phyloP scores from a whole-genome alignment of 108 stramenopile species.

The Cyclotella atomus region DNA sequence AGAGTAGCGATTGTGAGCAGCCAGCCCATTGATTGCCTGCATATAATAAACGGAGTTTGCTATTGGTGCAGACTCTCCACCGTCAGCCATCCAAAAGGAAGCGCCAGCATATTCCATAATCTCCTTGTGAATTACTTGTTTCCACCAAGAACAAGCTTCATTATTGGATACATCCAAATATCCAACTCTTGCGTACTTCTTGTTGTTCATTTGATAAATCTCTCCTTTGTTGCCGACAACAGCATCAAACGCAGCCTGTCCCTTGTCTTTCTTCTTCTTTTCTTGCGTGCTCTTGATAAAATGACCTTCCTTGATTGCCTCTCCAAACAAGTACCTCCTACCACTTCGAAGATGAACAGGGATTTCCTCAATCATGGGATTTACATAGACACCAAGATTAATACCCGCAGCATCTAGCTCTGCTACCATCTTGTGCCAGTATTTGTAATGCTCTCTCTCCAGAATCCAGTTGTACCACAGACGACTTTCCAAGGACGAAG shows the following conservation, averaged over 20 bases:
- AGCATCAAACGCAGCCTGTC: neutral
- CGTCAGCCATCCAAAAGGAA: slow-evolving; percentile 59
- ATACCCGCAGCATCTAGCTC: slow-evolving; percentile 37
- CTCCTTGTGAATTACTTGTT: slow-evolving; percentile 36
- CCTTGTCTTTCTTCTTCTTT: slow-evolving; percentile 7
- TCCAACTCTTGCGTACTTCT: slow-evolving; percentile 12
- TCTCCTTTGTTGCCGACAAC: neutral
- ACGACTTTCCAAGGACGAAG: slow-evolving; percentile 6
- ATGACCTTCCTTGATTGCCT: slow-evolving; percentile 33
- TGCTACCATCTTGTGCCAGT: slow-evolving; percentile 43
- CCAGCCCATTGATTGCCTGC: slow-evolving; percentile 16
- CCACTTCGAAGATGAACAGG: slow-evolving; percentile 47
- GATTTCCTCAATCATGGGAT: slow-evolving; percentile 54
- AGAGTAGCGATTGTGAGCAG: slow-evolving; percentile 47
- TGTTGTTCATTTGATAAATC: slow-evolving; percentile 15
- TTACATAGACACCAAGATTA: slow-evolving; percentile 47
- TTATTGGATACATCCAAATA: slow-evolving; percentile 46
- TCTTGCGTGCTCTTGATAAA: slow-evolving; percentile 17
- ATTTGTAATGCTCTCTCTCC: slow-evolving; percentile 45
- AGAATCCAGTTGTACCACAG: slow-evolving; percentile 61
- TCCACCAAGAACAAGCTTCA: slow-evolving; percentile 48
- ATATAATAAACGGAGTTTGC: slow-evolving; percentile 22
- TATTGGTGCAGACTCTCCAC: slow-evolving; percentile 50
- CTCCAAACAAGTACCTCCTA: slow-evolving; percentile 47
- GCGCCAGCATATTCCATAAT: slow-evolving; percentile 41